Evolutionary conservation across 2,329 filamentous ascomycete genomes (phyloP), one percentile per base, ranked within the genome.

Genomic region (Colletotrichum sublineola): DNA sequence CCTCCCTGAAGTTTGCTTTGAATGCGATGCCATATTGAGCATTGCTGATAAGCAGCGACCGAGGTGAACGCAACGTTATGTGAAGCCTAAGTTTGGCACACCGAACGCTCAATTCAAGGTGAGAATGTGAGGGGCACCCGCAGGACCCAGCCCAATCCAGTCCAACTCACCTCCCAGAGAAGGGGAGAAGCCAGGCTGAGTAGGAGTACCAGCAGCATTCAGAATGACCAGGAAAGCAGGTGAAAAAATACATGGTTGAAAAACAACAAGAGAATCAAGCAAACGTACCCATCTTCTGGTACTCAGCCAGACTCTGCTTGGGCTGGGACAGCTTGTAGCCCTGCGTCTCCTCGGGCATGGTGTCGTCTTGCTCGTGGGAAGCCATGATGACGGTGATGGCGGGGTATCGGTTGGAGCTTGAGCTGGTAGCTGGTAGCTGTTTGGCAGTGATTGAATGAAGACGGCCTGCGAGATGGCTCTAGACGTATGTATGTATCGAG

Each of bases 251-350:
- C 24, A 55, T 38, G 31, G 36, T n/a, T 60, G 58, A 50, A 71
- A 60, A 50, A 71, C 20, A 57, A 15, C 12, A 14, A 14, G 55
- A 8, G 33, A 24, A 40, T 24, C 55, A 40, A 40, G n/a, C 38
- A 15, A 33, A 87, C 93, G 80, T 87, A 97, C 95, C 96, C 85
- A 99, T 93, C 83, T 97, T 88, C 81, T 96, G 89, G 85, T 98
- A 98, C 84, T 98, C 94, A 75, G 96, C 94, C 80, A 99, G 89
- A 78, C 94, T 97, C 90, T 98, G 97, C 92, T 98, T 98, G 75
- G 89, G 89, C 90, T 98, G 94, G 77, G 94, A 95, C 81, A 98
- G 93, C 91, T 97, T 98, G 92, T 98, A 98, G 82, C 96, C 96
- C 85, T 95, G 92, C 76, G 95, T 98, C 86, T 92, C 89, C 86